Base-by-base conservation (phyloP, 2,329 filamentous ascomycete species). In the Penicillium sp. region DNA sequence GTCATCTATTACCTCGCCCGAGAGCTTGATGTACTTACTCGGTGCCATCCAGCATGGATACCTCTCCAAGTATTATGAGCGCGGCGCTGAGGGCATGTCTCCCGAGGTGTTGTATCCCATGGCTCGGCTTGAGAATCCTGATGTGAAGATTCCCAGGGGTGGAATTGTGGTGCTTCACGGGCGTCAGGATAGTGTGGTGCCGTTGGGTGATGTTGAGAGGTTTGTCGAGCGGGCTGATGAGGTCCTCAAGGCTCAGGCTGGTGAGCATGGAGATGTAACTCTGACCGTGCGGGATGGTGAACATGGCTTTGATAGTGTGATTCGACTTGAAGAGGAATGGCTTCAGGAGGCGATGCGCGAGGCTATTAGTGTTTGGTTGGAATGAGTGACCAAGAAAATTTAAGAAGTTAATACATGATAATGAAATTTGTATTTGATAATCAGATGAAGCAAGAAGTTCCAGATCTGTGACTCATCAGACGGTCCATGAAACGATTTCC, bases 151-250 rank as follows among this genome's bases (percentile, higher is more conserved):
- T 6, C 73, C 75, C 1, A 62, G 62, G 0, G 73, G 71, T 15
- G 72, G 72, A 0, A 65, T 73, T 35, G 69, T 64, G 51, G 61
- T 79, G n/a, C 38, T 76, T 15, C 76, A 78, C 48, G 75, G 75
- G 1, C 59, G 56, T 12, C 64, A 71, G 17, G 76, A 78, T 64
- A 67, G 57, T 20, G 49, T 73, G 4, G 71, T 78, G 14, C 69
- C 73, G 6, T 51, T 67, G 28, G 66, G 63, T 22, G 67, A 69
- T 0, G 68, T 65, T 47, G 63, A 71, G 57, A 64, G 57, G 28
- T 76, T 78, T 55, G 66, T 73, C 20, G 50, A 20, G 1, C 65
- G 63, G 39, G 67, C 68, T 5, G 61, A 59, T 5, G 22, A 52
- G 49, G 37, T 52, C 15, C 49, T 52, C 10, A 39, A 25, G 22